These are phyloP conservation scores for Fusarium oligoseptatum DNA, from an alignment of 2,329 filamentous ascomycete species.

Conservation along the genomic window DNA sequence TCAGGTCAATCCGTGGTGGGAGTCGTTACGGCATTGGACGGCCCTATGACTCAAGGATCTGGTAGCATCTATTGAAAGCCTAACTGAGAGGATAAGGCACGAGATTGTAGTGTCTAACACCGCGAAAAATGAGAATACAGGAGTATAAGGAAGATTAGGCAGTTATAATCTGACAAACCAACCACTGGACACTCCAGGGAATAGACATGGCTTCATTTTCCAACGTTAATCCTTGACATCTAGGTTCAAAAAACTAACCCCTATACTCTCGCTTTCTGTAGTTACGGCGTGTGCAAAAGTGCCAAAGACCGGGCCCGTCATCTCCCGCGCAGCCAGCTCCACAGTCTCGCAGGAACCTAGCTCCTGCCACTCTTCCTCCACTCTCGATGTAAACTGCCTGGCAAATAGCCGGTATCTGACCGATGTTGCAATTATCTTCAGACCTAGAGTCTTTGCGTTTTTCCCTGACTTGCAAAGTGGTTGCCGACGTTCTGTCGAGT, in stretches of 20 bases:
- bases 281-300: background rate
- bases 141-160: too few relatives aligned
- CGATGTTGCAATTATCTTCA: constrained; percentile 7
- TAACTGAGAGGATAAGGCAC: background rate
- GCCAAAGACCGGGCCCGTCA: constrained; percentile 23
- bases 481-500: background rate
- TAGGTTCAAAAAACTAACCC: background rate
- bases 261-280: background rate
- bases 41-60: background rate
- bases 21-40: background rate
- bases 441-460: background rate
- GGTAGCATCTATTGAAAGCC: background rate
- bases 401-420: constrained; percentile 7
- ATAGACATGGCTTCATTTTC: too few relatives aligned
- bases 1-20: background rate
- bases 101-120: too few relatives aligned
- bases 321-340: constrained; percentile 12
- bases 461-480: background rate
- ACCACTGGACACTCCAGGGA: too few relatives aligned
- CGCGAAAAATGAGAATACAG: too few relatives aligned
- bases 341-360: constrained; percentile 3
- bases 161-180: too few relatives aligned
- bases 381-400: background rate
- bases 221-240: background rate
- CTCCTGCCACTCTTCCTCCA: constrained; percentile 12